Evolutionary conservation across 164 flowering plant species (phyloP), one percentile per base, ranked within the genome.

Genomic region (Santalum album): DNA sequence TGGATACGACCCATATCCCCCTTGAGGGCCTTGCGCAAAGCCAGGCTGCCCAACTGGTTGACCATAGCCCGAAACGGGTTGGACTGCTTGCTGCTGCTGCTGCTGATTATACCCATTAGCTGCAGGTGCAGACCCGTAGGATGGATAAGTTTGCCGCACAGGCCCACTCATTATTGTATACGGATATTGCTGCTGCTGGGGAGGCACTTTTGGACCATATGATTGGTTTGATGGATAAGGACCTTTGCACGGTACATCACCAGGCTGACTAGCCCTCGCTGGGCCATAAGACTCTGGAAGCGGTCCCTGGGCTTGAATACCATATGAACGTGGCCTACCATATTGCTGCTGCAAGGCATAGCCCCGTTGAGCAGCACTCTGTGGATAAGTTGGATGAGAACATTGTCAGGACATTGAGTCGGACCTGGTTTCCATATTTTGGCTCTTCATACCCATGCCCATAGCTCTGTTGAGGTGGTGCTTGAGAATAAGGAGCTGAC

Each of bases 401-500:
- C 54, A 60, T 78, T 80, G 19, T 68, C 76, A 6, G 65, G 59
- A 52, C 70, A 75, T 60, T 81, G 88, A 15, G 67, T 21, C n/a
- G 72, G 61, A 35, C 62, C 70, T 59, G 73, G 55, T 65, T 69
- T 9, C 72, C 86, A 64, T 80, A 82, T 55, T 78, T 80, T 23
- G 68, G 73, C 34, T 86, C 81, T 12, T 72, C 79, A 35, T 83
- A 81, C 9, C 82, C 84, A 58, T 72, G 91, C 0, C 86, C 86
- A 65, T 85, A 85, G 46, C 72, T 50, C 50, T 80, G 94, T 45
- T 77, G 79, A 20, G 69, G 75, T 53, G 63, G 72, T 27, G 82
- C 29, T 36, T 83, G 92, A 15, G 86, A 51, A 55, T 78, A 82
- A 38, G 75, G 68, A 24, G 69, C 55, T 20, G 75, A 75, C 60